Conservation (phyloP, 1,284 basidiomycete genomes). For the Cryptococcus sp. region DNA sequence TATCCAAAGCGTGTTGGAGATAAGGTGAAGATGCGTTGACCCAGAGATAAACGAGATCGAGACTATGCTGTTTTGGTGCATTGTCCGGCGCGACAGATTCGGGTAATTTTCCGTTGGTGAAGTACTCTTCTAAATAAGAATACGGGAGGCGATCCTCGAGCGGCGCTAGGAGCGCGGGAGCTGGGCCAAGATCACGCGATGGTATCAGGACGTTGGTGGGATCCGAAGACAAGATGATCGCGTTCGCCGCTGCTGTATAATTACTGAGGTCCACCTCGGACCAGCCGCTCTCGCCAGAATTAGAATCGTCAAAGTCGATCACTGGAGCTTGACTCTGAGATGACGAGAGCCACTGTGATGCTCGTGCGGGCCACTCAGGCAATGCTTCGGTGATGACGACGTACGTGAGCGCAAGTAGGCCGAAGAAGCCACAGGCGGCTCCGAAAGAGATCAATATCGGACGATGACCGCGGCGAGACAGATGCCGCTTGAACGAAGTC, state of each 20-base stretch:
- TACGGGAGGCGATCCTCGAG: conserved; percentile 21
- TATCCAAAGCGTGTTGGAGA: conserved; percentile 27
- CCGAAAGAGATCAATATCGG: not conserved
- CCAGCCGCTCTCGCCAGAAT: not conserved
- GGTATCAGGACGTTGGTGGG: conserved; percentile 20
- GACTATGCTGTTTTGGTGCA: conserved; percentile 6
- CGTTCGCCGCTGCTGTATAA: not conserved
- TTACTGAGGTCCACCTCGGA: too few species aligned
- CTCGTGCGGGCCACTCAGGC: not conserved
- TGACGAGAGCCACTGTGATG: not conserved
- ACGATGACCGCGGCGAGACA: not conserved
- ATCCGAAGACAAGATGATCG: conserved; percentile 7
- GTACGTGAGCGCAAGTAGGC: not conserved
- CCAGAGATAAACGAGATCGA: conserved; percentile 46
- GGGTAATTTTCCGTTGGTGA: conserved; percentile 17
- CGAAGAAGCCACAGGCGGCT: not conserved
- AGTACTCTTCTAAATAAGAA: conserved; percentile 19
- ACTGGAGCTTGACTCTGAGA: not conserved
- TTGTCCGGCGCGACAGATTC: not conserved
- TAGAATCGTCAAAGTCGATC: not conserved
- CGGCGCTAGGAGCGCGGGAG: conserved; percentile 10
- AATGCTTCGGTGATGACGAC: not conserved
- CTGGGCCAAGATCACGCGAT: conserved; percentile 2
- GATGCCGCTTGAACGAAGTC: not conserved
- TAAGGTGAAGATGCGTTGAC: conserved; percentile 41